Base-by-base conservation (phyloP, 1,284 basidiomycete species). In the Quambalaria eucalypti region DNA sequence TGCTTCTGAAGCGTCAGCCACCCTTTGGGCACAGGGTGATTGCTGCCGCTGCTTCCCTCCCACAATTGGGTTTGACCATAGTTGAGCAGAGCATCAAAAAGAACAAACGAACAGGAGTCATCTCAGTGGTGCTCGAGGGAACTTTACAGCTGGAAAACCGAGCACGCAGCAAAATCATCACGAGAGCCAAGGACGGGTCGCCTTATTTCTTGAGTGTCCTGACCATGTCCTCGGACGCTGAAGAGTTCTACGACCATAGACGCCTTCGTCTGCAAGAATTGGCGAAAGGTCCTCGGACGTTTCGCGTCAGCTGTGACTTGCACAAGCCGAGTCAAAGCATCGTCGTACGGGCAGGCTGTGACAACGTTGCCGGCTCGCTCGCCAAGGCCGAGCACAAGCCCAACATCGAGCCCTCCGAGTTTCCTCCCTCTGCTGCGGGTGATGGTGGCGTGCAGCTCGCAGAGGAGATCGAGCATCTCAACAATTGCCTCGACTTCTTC, bases 321-420 rank as follows among this genome's bases (percentile, higher is more conserved):
- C 55, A 59, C 28, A 68, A 70, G 52, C 70, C 69, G 0, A 65
- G 59, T 6, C 68, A 68, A 46, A 66, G 66, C 4, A 50, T 77
- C 38, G 21, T 68, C 10, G 60, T 61, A 44, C 56, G 55, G 29
- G 54, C 63, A 0, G 56, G 55, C 8, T 63, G 66, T 51, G 62
- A 66, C 28, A 60, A 65, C 48, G 54, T 67, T 2, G 59, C 65
- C 12, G 62, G 61, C 28, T 51, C 55, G 9, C 21, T 50, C 40
- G 58, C 64, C 26, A 50, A 59, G 19, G 58, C 60, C 8, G 59
- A 56, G 29, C 42, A 66, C 21, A 51, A 51, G 48, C 65, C 64
- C 16, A 50, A 57, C 9, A n/a, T 53, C 12, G 31, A 6, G 14
- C 23, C 48, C 5, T 28, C 49, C 42, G 16, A 6, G 29, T 23